Conservation (phyloP, 2,329 filamentous ascomycete species). For the Myriosclerotinia scirpicola region DNA sequence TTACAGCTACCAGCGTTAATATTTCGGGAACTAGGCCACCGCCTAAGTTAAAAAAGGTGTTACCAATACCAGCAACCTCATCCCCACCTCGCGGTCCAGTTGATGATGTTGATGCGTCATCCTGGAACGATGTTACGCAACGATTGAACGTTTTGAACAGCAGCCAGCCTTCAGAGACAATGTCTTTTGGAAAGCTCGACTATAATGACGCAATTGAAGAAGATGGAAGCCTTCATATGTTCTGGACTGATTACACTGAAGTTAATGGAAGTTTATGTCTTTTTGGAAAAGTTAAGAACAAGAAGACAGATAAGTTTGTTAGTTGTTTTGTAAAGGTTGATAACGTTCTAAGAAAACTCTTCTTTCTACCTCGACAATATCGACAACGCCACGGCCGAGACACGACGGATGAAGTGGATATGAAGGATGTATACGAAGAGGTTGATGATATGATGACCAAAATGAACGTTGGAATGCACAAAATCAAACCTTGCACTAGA, state of each 20-base stretch:
- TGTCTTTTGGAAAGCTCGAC: slow-evolving; percentile 75
- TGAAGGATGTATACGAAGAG: slow-evolving; percentile 88
- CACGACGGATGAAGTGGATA: slow-evolving; percentile 75
- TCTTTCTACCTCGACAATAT: slow-evolving; percentile 79
- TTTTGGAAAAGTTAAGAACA: slow-evolving; percentile 95
- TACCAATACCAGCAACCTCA: slow-evolving; percentile 72
- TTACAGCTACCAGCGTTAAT: slow-evolving; percentile 74
- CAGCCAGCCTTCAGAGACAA: slow-evolving; percentile 64
- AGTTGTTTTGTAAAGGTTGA: slow-evolving; percentile 97
- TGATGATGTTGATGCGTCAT: slow-evolving; percentile 69
- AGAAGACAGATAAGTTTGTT: slow-evolving; percentile 72
- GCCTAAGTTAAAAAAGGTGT: slow-evolving; percentile 71
- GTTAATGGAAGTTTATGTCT: slow-evolving; percentile 87
- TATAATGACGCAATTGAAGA: slow-evolving; percentile 86
- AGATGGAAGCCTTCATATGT: slow-evolving; percentile 89
- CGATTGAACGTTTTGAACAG: slow-evolving; percentile 82
- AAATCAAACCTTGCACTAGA: slow-evolving; percentile 84
- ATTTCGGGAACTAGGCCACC: slow-evolving; percentile 76
- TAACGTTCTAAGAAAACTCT: slow-evolving; percentile 89
- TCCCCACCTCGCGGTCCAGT: slow-evolving; percentile 66
- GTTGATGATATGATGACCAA: slow-evolving; percentile 86
- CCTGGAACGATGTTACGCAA: slow-evolving; percentile 85
- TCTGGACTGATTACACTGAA: slow-evolving; percentile 96
- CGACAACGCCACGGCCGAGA: slow-evolving; percentile 63
- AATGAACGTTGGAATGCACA: slow-evolving; percentile 83